phyloP scores from a whole-genome alignment of 345 rosid species.

The Theobroma cacao region DNA sequence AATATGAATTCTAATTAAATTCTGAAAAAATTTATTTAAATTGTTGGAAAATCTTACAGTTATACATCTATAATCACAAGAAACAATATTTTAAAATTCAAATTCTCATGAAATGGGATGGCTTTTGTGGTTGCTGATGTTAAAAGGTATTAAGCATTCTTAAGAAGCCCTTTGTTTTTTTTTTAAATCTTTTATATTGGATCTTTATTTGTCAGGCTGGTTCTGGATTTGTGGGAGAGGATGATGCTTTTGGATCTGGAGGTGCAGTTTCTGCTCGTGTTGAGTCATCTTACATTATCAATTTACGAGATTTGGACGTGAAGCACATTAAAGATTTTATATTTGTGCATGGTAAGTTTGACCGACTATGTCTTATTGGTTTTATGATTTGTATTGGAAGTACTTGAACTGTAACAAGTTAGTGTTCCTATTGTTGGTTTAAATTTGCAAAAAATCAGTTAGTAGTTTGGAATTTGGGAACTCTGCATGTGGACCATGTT shows the following conservation, averaged over 20 bases:
- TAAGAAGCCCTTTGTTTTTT: not conserved
- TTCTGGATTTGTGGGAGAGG: slow-evolving; percentile 89
- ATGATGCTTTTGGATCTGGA: slow-evolving; percentile 65
- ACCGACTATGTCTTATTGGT: slow-evolving; percentile 2
- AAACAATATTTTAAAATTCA: not conserved
- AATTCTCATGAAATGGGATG: not conserved
- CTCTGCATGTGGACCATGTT: not conserved
- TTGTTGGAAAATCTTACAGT: not conserved
- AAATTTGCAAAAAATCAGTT: not conserved
- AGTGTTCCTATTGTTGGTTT: not conserved
- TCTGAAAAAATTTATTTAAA: not conserved
- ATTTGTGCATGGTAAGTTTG: slow-evolving; percentile 79
- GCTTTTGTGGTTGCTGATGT: not conserved
- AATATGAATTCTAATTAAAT: not conserved
- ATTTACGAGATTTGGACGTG: slow-evolving; percentile 81
- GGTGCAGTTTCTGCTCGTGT: slow-evolving; percentile 65
- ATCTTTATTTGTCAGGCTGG: slow-evolving; percentile 28
- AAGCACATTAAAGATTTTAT: slow-evolving; percentile 93
- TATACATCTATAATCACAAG: not conserved
- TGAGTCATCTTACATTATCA: slow-evolving; percentile 83
- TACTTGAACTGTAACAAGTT: not conserved
- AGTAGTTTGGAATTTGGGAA: not conserved
- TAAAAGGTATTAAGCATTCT: not conserved
- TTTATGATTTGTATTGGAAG: not conserved
- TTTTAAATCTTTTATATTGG: not conserved